Evolutionary conservation across 2,329 filamentous ascomycete genomes (phyloP), one percentile per base, ranked within the genome.

Genomic region (Kalmusia sp.): DNA sequence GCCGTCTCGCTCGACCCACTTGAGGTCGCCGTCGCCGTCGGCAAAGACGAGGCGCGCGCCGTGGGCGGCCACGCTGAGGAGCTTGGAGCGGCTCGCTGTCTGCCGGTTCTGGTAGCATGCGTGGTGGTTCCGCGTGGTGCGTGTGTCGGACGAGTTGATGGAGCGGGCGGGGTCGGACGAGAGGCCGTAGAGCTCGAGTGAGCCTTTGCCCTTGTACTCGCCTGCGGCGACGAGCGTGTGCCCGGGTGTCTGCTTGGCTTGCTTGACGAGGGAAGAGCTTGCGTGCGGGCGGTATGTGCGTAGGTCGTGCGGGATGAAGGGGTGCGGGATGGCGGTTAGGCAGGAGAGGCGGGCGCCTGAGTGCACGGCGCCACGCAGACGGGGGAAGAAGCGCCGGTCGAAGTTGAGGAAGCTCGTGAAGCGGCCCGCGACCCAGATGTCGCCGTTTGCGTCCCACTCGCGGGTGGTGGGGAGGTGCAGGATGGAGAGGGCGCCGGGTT

Each of bases 351-450:
- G 82, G 0, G 90, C 91, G 2, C 93, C 93, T 0, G 92, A 96
- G 73, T 96, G 87, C 8, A 96, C 87, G 0, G 91, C 91, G 5
- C 86, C 88, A 54, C 86, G 84, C 6, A 96, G 83, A 14, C 84
- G 84, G 0, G 92, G 91, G 65, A 97, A 96, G 73, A 85, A 91
- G 38, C 93, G 88, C 3, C 92, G 85, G 69, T 97, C 92, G 75
- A 96, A 98, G 68, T 92, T 89, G 3, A 97, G 79, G 51, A 97
- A 91, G 64, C 87, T 93, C 4, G 92, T 90, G 70, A 97, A 97
- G 14, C 93, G 86, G 0, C 93, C 93, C 4, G 89, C 91, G 30
- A 97, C 86, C 77, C 93, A 93, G 34, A 98, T 95, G 25, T 95
- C 89, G 54, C 89, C 84, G 44, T 91, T 89, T 15, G 87, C 80